phyloP scores from a whole-genome alignment of 306 rosid species.

The Lablab purpureus region DNA sequence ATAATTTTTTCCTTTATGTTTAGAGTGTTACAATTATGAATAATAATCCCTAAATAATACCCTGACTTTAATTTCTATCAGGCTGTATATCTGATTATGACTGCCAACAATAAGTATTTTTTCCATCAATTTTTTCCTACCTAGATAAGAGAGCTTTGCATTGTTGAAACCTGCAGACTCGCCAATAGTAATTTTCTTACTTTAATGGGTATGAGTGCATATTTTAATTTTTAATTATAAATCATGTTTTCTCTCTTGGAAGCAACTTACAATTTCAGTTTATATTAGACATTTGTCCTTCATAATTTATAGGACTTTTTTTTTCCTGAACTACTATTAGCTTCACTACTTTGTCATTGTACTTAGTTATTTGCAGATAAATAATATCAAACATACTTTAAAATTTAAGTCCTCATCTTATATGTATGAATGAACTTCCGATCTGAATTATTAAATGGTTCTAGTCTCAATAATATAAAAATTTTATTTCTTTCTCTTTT shows the following conservation, averaged over 20 bases:
- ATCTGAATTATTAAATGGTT: constrained; percentile 1
- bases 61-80: not conserved
- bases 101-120: not conserved
- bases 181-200: not conserved
- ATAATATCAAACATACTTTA: not conserved
- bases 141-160: not conserved
- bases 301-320: constrained; percentile 1
- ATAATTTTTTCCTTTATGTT: not conserved
- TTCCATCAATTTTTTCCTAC: not conserved
- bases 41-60: not conserved
- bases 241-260: constrained; percentile 3
- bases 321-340: constrained; percentile 15
- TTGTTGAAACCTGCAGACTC: not conserved
- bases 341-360: constrained; percentile 31
- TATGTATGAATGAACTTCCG: constrained; percentile 22
- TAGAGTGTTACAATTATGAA: constrained; percentile 17
- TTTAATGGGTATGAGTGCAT: not conserved
- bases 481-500: not conserved
- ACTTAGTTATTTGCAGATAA: constrained; percentile 8
- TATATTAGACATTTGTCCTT: not conserved
- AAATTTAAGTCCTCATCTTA: constrained; percentile 18
- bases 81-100: constrained; percentile 7
- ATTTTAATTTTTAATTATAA: constrained; percentile 7
- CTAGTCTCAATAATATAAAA: constrained; percentile 21
- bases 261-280: constrained; percentile 5